These are phyloP conservation scores for Diversispora eburnea DNA, from an alignment of 192 early-diverging fungal species.

Conservation along the genomic window DNA sequence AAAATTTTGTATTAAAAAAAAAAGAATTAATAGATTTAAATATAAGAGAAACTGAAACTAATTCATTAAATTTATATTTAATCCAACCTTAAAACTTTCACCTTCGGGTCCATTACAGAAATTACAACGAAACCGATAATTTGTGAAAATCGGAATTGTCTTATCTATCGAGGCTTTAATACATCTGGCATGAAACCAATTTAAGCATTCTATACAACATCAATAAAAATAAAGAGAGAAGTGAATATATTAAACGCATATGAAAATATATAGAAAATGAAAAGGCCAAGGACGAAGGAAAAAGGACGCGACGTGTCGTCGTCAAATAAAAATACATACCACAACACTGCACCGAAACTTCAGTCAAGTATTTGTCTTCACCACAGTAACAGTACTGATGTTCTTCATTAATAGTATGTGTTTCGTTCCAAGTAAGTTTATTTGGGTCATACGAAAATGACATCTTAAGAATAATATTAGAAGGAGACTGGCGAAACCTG, in stretches of 20 bases:
- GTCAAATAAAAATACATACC: conserved; percentile 29
- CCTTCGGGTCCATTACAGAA: conserved; percentile 33
- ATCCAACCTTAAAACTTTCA: conserved; percentile 14
- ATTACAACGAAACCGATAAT: conserved; percentile 57
- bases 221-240: neutral
- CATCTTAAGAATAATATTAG: neutral
- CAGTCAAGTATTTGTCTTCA: conserved; percentile 51
- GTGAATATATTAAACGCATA: neutral
- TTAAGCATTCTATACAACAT: conserved; percentile 44
- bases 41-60: neutral
- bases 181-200: conserved; percentile 66
- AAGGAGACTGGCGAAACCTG: too few relatives aligned
- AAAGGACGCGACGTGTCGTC: too few relatives aligned
- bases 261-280: neutral
- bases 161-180: conserved; percentile 40
- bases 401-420: conserved; percentile 58
- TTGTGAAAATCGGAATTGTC: conserved; percentile 57
- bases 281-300: too few relatives aligned
- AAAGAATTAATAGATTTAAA: neutral
- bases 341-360: conserved; percentile 56
- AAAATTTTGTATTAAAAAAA: conserved; percentile 7
- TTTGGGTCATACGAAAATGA: conserved; percentile 27
- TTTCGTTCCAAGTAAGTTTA: conserved; percentile 51
- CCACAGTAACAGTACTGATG: conserved; percentile 71
- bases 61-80: neutral